Percentiles rank a stretch among this genome's conserved stretches.
phyloP scores from a whole-genome alignment of 306 rosid genomes.

The Pterocarpus macrocarpus region DNA sequence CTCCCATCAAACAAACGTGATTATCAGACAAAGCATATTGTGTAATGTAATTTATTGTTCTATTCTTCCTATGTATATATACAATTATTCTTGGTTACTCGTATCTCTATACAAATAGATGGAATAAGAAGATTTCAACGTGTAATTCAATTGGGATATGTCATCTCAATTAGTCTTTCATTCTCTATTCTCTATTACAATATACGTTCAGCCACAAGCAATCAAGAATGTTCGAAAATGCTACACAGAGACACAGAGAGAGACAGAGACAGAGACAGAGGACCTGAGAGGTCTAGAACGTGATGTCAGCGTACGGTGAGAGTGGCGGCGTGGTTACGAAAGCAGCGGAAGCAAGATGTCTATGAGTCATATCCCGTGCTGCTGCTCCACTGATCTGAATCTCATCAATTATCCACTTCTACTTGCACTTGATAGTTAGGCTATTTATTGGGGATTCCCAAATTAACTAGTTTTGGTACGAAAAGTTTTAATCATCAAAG shows the following conservation, averaged over 20 bases:
- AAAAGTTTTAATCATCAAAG: too few relatives aligned
- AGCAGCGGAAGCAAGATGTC: not conserved
- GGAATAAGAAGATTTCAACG: not conserved
- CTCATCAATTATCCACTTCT: not conserved
- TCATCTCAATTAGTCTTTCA: not conserved
- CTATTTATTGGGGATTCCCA: too few relatives aligned
- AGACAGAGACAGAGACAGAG: not conserved
- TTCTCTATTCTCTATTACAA: not conserved
- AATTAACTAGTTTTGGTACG: too few relatives aligned
- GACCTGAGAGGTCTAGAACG: conserved; percentile 17
- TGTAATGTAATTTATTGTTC: conserved; percentile 1
- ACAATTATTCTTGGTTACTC: not conserved
- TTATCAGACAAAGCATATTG: not conserved
- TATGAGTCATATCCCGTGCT: not conserved
- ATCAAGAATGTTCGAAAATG: not conserved
- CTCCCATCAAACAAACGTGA: not conserved
- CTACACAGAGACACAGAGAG: not conserved
- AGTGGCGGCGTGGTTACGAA: not conserved
- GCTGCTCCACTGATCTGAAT: not conserved
- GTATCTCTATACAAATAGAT: not conserved
- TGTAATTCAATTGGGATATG: not conserved
- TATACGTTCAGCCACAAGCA: not conserved
- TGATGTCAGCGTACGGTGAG: not conserved
- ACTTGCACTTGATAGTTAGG: not conserved
- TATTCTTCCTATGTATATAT: not conserved